Evolutionary conservation across 345 rosid genomes (phyloP).

Genomic region (Eucalyptus polyanthemos): DNA sequence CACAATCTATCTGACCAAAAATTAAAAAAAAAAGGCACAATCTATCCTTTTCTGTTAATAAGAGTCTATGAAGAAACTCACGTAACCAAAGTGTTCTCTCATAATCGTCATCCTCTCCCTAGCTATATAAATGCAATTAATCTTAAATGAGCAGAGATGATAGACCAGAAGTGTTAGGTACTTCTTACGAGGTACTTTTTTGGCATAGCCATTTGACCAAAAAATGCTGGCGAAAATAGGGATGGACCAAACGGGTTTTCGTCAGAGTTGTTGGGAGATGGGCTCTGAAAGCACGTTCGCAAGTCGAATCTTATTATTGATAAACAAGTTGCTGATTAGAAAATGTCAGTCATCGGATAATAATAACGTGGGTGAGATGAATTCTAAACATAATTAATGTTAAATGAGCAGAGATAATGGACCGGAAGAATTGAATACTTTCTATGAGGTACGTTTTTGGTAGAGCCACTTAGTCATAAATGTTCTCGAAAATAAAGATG

Average conservation of each 20-base stretch:
- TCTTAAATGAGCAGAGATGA: not conserved
- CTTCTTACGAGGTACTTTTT: not conserved
- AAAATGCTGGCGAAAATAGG: not conserved
- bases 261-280: not conserved
- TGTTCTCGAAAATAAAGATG: not conserved
- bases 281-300: not conserved
- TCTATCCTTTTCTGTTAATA: not conserved
- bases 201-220: not conserved
- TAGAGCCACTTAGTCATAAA: too few relatives aligned
- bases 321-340: not conserved
- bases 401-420: not conserved
- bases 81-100: not conserved
- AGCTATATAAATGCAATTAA: not conserved
- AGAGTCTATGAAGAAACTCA: not conserved
- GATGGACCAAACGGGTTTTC: not conserved
- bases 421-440: not conserved
- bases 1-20: not conserved
- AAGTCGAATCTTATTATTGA: not conserved
- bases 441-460: not conserved
- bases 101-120: not conserved
- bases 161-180: not conserved
- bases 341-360: too few relatives aligned
- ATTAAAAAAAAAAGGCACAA: not conserved
- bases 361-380: not conserved
- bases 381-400: too few relatives aligned